Percentiles rank a stretch among this genome's conserved stretches.
Evolutionary conservation across 768 basidiomycete species (phyloP).

Genomic region (Russula sp.): DNA sequence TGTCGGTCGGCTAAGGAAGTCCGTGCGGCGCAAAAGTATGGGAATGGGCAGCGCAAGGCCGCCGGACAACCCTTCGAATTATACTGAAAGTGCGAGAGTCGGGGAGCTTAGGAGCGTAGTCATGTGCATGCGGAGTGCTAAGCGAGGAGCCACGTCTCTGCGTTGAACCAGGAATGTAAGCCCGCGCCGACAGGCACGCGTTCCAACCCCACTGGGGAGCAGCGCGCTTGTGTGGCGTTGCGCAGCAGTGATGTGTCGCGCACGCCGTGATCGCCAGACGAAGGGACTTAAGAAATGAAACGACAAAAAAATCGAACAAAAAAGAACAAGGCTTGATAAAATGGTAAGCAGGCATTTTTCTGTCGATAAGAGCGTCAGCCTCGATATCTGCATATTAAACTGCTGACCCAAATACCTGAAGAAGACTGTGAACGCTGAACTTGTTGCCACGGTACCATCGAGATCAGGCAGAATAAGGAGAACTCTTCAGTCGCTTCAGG

Average conservation of each 20-base stretch:
- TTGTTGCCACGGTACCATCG: background rate
- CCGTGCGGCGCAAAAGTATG: constrained; percentile 1
- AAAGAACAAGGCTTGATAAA: background rate
- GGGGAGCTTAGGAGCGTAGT: background rate
- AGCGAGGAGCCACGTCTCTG: too few relatives aligned
- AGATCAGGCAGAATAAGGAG: background rate
- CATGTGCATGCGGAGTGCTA: background rate
- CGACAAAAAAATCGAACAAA: background rate
- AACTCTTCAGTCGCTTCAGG: background rate
- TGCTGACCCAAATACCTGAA: background rate
- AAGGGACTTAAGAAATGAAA: background rate
- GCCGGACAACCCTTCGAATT: constrained; percentile 1
- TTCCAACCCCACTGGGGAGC: background rate
- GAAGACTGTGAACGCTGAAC: background rate
- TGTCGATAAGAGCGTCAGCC: background rate
- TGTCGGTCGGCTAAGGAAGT: background rate
- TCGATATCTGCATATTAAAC: background rate
- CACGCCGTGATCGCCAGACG: background rate
- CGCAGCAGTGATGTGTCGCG: background rate
- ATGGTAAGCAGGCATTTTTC: background rate
- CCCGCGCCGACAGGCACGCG: background rate
- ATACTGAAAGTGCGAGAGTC: constrained; percentile 6
- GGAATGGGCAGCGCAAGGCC: background rate
- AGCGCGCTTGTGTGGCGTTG: background rate
- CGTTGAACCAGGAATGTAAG: too few relatives aligned